A percentile compares a stretch with the other conserved stretches of the same genome.
Evolutionary conservation across 257 asterid genomes (phyloP).

Genomic region (Knoxia roxburghii): DNA sequence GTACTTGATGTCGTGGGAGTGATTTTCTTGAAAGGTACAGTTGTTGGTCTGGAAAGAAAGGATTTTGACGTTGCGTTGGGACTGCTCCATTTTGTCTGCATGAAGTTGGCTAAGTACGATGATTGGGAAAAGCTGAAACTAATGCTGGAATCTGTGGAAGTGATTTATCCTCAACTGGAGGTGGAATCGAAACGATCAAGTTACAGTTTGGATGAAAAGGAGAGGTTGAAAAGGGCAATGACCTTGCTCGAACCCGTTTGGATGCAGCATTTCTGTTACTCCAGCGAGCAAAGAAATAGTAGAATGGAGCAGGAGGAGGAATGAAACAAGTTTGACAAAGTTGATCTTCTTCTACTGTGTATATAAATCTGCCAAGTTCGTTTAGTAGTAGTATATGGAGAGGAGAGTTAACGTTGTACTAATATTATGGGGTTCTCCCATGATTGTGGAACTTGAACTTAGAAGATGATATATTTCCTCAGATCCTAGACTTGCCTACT

Average conservation of each 20-base stretch:
- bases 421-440: too few relatives aligned
- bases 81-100: conserved; percentile 58
- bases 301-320: conserved; percentile 36
- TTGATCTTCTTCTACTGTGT: not conserved
- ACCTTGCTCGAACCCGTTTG: conserved; percentile 66
- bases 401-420: too few relatives aligned
- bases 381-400: too few relatives aligned
- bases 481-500: too few relatives aligned
- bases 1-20: conserved; percentile 73
- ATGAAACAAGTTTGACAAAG: too few relatives aligned
- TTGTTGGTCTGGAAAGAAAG: conserved; percentile 42
- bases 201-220: conserved; percentile 29
- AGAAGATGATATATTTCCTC: too few relatives aligned
- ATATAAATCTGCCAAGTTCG: not conserved
- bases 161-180: conserved; percentile 41
- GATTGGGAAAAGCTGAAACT: conserved; percentile 49
- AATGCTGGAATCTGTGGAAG: conserved; percentile 41
- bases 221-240: conserved; percentile 38
- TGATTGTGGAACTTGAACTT: too few relatives aligned
- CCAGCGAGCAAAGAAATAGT: conserved; percentile 28
- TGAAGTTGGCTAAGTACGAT: conserved; percentile 42
- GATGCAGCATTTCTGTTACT: conserved; percentile 34
- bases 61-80: conserved; percentile 49
- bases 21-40: conserved; percentile 37
- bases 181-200: conserved; percentile 29